Evolutionary conservation across 768 basidiomycete genomes (phyloP), one percentile per base, ranked within the genome.

Genomic region (Naematelia encephala): DNA sequence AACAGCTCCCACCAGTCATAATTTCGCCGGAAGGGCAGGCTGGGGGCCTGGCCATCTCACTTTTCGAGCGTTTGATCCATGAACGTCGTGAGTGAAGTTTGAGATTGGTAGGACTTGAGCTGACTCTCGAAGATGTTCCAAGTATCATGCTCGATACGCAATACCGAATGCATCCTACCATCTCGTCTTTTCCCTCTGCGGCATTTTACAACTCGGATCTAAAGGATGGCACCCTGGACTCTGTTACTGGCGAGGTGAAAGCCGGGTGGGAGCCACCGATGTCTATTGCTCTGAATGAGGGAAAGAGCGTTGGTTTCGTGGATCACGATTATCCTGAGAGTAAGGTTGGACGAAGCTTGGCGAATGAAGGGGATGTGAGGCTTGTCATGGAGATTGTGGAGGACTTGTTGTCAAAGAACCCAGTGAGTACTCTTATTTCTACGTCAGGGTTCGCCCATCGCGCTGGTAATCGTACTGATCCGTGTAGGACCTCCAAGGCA

Each of bases 101-200:
- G n/a, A n/a, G n/a, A n/a, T n/a, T n/a, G n/a, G n/a, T n/a, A 45
- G 21, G 19, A 25, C 11, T 19, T 13, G 21, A 46, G 21, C 28
- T 56, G 21, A 45, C 12, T 22, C 22, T 39, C 51, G 11, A 56
- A 90, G 89, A 82, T 45, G 84, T 90, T n/a, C 90, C 91, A 10
- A 87, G 89, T 3, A 84, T 92, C 62, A 92, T 93, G 87, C 84
- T 97, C 57, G 87, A 94, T 70, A 82, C 85, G n/a, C 92, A 97
- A 78, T 97, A 96, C 68, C 86, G 92, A 30, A 97, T 97, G 92
- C 91, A 93, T 68, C 93, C 92, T 12, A 80, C 81, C 34, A 91
- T 97, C 66, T 90, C 92, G 1, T 81, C 81, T 21, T 97, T 97
- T 80, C 91, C 93, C 10, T 86, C 88, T 34, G 73, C 80, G 25